Evolutionary conservation across 805 yeast genomes (phyloP), one percentile per base, ranked within the genome.

Genomic region (Metschnikowia chrysomelidarum): DNA sequence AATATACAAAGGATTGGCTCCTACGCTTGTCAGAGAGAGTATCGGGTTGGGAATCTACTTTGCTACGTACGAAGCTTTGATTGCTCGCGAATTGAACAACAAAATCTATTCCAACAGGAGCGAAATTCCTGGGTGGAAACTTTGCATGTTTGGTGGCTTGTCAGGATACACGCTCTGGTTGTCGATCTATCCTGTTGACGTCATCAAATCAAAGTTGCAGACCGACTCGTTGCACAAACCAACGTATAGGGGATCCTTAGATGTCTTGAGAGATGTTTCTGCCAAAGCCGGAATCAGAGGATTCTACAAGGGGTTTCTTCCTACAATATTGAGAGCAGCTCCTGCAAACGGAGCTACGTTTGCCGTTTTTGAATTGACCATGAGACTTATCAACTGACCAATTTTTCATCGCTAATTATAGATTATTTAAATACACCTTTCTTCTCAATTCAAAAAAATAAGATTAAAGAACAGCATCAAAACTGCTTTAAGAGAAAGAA

Each of bases 291-390:
- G 98, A 18, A 39, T 78, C 17, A 69, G 69, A 44, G 95, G 95
- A 0, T 84, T 93, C 54, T 85, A 86, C 64, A 82, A 82, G 62
- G 99, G 99, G 2, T 89, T 94, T 56, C 62, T 78, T 13, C 97
- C 98, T 24, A 89, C 98, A 0, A 77, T 93, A 45, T 67, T 93
- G 46, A 82, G 99, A 64, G 98, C 99, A 32, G 95, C 96, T 3
- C 98, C 98, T 1, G 98, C 94, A 3, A 94, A 93, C 57, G 99
- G 96, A 26, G 95, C 94, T 19, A 94, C 98, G 0, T 93, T 93
- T 64, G 82, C 87, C 27, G 88, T 94, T 2, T 93, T 93, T 58
- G 99, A 93, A 61, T 62, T 83, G 32, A 85, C 96, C 4, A 82
- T 89, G 84, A 78, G 95, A 63, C 49, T 69, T 18, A 54, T 76